Percentiles rank a stretch among this genome's conserved stretches.
Evolutionary conservation across 805 yeast species (phyloP).

Genomic region (Starmerella davenportii): DNA sequence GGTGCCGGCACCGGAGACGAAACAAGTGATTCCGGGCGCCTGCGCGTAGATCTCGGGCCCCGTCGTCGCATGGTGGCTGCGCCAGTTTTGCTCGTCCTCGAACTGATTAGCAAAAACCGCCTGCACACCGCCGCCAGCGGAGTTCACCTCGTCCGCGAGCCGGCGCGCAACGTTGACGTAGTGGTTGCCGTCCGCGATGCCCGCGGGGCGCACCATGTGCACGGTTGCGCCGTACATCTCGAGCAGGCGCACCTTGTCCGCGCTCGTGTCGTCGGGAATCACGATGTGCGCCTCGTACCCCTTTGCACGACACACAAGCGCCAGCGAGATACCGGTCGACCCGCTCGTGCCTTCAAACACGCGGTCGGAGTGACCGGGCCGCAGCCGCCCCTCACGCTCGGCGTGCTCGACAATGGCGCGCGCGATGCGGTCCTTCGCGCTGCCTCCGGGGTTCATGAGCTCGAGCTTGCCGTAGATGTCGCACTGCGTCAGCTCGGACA

Average conservation of each 20-base stretch:
- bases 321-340: conserved; percentile 87
- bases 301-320: conserved; percentile 69
- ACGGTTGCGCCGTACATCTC: conserved; percentile 62
- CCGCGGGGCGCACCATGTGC: conserved; percentile 80
- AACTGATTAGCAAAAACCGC: conserved; percentile 92
- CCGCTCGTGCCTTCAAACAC: conserved; percentile 94
- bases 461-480: conserved; percentile 78
- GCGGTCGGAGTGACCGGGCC: conserved; percentile 46
- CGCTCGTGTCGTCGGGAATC: conserved; percentile 81
- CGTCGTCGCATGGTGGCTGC: conserved; percentile 59
- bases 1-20: conserved; percentile 87
- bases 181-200: conserved; percentile 83
- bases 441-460: conserved; percentile 77
- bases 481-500: conserved; percentile 58
- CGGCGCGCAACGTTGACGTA: conserved; percentile 74
- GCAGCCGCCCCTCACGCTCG: conserved; percentile 39
- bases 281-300: conserved; percentile 91
- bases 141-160: conserved; percentile 35
- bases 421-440: conserved; percentile 91
- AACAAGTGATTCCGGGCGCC: conserved; percentile 45
- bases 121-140: conserved; percentile 23
- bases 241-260: conserved; percentile 59
- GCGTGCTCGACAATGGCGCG: conserved; percentile 58
- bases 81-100: conserved; percentile 85
- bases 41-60: conserved; percentile 88